Evolutionary conservation across 306 rosid genomes (phyloP).

Genomic region (Rubus idaeus): DNA sequence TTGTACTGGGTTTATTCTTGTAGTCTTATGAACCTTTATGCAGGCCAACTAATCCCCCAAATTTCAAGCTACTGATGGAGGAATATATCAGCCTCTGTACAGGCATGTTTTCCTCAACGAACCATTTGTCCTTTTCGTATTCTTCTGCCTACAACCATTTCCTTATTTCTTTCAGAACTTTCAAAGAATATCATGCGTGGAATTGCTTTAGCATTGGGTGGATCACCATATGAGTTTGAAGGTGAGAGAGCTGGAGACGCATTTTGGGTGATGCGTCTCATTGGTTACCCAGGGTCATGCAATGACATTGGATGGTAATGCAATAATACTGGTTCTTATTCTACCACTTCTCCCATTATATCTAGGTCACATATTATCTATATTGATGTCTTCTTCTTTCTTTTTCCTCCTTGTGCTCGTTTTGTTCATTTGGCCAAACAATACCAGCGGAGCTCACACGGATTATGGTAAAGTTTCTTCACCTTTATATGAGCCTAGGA

Average conservation of each 20-base stretch:
- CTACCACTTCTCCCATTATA: background rate
- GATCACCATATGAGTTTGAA: conserved; percentile 86
- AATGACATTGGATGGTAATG: conserved; percentile 86
- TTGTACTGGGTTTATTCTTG: background rate
- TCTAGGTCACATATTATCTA: background rate
- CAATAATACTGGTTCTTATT: conserved; percentile 14
- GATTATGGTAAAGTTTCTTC: conserved; percentile 61
- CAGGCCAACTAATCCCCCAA: conserved; percentile 80
- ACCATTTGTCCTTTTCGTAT: background rate
- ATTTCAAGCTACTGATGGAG: conserved; percentile 59
- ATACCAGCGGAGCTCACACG: conserved; percentile 87
- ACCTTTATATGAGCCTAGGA: conserved; percentile 22
- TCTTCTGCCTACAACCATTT: conserved; percentile 7
- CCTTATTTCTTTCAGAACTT: conserved; percentile 54
- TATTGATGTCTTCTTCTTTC: conserved; percentile 32
- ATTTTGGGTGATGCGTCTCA: conserved; percentile 82
- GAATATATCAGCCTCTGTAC: conserved; percentile 72
- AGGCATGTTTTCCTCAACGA: conserved; percentile 49
- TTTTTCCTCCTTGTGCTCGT: conserved; percentile 13
- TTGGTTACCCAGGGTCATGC: conserved; percentile 71
- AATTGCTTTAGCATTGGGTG: conserved; percentile 82
- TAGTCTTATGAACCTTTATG: conserved; percentile 20
- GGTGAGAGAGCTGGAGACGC: conserved; percentile 90
- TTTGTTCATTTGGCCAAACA: conserved; percentile 27
- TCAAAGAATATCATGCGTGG: conserved; percentile 85